phyloP scores from a whole-genome alignment of 192 early-diverging fungal genomes.

The Neocallimastix lanati region DNA sequence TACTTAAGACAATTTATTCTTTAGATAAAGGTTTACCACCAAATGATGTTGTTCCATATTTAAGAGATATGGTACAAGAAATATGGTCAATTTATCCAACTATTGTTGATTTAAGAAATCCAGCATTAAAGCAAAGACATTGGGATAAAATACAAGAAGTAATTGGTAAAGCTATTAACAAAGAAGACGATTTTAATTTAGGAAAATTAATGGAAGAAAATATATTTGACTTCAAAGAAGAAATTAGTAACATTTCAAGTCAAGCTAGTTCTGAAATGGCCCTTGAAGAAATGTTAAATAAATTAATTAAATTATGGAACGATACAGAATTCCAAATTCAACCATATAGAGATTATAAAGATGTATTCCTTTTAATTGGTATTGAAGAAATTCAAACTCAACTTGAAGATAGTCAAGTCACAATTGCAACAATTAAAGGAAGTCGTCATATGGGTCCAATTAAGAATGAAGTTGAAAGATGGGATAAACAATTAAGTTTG shows the following conservation, averaged over 20 bases:
- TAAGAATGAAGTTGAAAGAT: constrained; percentile 31
- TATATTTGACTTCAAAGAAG: constrained; percentile 39
- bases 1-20: constrained; percentile 30
- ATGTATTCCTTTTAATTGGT: constrained; percentile 37
- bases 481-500: constrained; percentile 33
- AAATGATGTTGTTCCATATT: constrained; percentile 41
- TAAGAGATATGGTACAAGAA: constrained; percentile 32
- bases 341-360: constrained; percentile 31
- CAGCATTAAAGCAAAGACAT: constrained; percentile 32
- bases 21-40: constrained; percentile 47
- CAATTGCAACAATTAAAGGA: constrained; percentile 35
- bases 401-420: constrained; percentile 37
- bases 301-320: constrained; percentile 32
- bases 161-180: constrained; percentile 21
- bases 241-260: constrained; percentile 28
- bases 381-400: constrained; percentile 42
- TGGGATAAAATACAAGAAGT: constrained; percentile 45
- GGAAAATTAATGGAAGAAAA: constrained; percentile 25
- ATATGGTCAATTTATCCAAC: constrained; percentile 31
- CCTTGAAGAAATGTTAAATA: constrained; percentile 36
- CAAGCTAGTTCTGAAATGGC: constrained; percentile 39
- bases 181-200: constrained; percentile 34
- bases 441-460: constrained; percentile 41
- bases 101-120: constrained; percentile 42
- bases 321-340: constrained; percentile 34